phyloP scores from a whole-genome alignment of 176 grass and related monocot genomes.

The Aegilops sharonensis region DNA sequence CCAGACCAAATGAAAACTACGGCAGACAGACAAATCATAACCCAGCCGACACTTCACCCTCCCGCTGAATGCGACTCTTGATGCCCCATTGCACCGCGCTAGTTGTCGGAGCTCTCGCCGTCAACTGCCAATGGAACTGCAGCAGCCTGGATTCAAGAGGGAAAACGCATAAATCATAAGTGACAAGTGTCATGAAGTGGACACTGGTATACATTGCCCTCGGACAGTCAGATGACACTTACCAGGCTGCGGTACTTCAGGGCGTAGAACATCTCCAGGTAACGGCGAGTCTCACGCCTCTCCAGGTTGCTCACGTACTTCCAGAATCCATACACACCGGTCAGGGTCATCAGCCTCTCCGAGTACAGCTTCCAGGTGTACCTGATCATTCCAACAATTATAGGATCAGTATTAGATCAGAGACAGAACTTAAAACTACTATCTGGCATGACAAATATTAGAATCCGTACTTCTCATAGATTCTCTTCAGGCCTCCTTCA shows the following conservation, averaged over 20 bases:
- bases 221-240: not conserved
- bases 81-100: not conserved
- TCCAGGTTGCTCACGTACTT: slow-evolving; percentile 95
- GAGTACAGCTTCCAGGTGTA: slow-evolving; percentile 99
- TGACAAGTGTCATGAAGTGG: not conserved
- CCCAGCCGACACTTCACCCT: slow-evolving; percentile 7
- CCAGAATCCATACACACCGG: slow-evolving; percentile 96
- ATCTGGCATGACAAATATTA: not conserved
- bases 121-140: slow-evolving; percentile 58
- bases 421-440: not conserved
- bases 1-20: slow-evolving; percentile 31
- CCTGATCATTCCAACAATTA: slow-evolving; percentile 34
- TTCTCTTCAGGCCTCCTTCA: slow-evolving; percentile 72
- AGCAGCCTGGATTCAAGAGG: slow-evolving; percentile 34
- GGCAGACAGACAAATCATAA: slow-evolving; percentile 12
- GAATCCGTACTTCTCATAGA: slow-evolving; percentile 72
- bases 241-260: slow-evolving; percentile 90
- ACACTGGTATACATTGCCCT: no score
- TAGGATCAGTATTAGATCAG: slow-evolving; percentile 1
- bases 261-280: slow-evolving; percentile 98
- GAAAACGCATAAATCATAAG: not conserved
- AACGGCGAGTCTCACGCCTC: slow-evolving; percentile 87
- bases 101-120: slow-evolving; percentile 15
- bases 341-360: slow-evolving; percentile 95
- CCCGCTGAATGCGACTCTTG: not conserved